These are phyloP conservation scores for Phytophthora crassamura DNA, from an alignment of 352 stramenopile species.

Conservation along the genomic window DNA sequence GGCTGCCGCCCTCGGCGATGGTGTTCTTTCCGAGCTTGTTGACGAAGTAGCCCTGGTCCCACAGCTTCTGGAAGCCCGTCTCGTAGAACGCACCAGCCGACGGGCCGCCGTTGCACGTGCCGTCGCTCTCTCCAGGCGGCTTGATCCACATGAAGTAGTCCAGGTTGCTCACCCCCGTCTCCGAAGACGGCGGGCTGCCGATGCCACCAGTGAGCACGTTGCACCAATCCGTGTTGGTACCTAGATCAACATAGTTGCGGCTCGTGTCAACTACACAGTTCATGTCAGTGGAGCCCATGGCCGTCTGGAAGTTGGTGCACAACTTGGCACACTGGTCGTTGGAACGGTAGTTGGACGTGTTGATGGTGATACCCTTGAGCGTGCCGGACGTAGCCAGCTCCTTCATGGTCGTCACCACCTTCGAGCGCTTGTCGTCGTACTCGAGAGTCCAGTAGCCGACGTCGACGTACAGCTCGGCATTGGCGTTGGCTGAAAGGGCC, in stretches of 20 bases:
- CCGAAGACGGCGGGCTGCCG: conserved; percentile 48
- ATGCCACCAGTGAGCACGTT: conserved; percentile 55
- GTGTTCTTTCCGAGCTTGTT: conserved; percentile 30
- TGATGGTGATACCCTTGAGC: conserved; percentile 59
- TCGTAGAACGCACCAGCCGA: conserved; percentile 65
- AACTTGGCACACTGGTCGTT: conserved; percentile 39
- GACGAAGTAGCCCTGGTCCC: conserved; percentile 72
- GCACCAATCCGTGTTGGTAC: conserved; percentile 54
- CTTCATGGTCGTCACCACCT: conserved; percentile 40
- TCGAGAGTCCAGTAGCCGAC: conserved; percentile 66
- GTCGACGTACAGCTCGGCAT: conserved; percentile 71
- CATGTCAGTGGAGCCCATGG: conserved; percentile 37
- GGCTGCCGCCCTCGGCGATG: conserved; percentile 24
- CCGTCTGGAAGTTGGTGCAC: conserved; percentile 50
- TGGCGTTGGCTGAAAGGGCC: conserved; percentile 53
- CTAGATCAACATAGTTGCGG: conserved; percentile 40
- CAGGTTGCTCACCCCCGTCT: conserved; percentile 55
- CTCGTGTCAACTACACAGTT: conserved; percentile 51
- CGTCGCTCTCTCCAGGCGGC: conserved; percentile 69
- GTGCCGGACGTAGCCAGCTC: conserved; percentile 30
- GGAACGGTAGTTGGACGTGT: conserved; percentile 76
- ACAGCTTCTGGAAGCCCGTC: conserved; percentile 58
- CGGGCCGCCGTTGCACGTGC: conserved; percentile 51
- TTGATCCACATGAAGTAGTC: conserved; percentile 86
- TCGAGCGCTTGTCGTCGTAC: conserved; percentile 23